Evolutionary conservation across 1,284 basidiomycete species (phyloP).

Genomic region (Ganoderma sinense): DNA sequence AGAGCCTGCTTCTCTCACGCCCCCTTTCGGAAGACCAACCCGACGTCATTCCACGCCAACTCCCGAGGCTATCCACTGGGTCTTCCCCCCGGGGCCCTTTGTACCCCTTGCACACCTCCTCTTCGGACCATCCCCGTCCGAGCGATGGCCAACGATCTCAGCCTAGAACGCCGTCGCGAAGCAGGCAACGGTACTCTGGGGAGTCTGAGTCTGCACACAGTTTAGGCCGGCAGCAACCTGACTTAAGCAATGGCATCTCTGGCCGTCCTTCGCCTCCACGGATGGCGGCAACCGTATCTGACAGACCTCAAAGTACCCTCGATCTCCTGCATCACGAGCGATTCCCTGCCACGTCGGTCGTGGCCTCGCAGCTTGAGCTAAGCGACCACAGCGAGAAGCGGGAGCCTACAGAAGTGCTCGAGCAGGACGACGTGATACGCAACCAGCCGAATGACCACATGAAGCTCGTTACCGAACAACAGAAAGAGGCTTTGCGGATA

Average conservation of each 20-base stretch:
- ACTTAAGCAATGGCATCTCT: too few species aligned
- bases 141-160: background rate
- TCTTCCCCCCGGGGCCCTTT: too few species aligned
- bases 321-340: background rate
- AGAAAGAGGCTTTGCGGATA: conserved; percentile 62
- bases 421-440: conserved; percentile 64
- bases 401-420: conserved; percentile 59
- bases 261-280: background rate
- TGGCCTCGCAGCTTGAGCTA: conserved; percentile 34
- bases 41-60: too few species aligned
- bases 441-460: conserved; percentile 72
- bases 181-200: background rate
- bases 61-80: too few species aligned
- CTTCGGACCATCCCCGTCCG: background rate
- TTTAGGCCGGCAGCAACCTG: too few species aligned
- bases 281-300: background rate
- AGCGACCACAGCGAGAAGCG: conserved; percentile 52
- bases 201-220: background rate
- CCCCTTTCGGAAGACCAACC: too few species aligned
- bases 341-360: too few species aligned
- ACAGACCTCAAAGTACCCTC: background rate
- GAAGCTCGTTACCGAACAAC: conserved; percentile 69
- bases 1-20: too few species aligned
- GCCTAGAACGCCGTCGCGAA: background rate
- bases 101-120: too few species aligned